These are phyloP conservation scores for Ophiostoma novo-ulmi DNA, from an alignment of 2,329 filamentous ascomycete genomes.

Conservation along the genomic window DNA sequence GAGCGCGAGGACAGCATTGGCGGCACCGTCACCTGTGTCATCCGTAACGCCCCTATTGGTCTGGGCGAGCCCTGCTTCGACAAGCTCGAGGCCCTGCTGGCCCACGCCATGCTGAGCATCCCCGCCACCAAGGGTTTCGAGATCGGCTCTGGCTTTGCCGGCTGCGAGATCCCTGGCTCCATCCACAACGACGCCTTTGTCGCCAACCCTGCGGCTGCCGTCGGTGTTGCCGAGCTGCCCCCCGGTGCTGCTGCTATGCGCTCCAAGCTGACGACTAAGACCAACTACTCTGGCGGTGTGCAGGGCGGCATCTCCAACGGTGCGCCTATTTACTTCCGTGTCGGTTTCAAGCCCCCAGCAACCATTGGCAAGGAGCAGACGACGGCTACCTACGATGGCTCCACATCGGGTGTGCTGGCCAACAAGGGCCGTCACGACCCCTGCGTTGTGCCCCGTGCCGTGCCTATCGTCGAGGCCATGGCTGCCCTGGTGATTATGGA, in stretches of 20 bases:
- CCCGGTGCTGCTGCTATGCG: slow-evolving; percentile 44
- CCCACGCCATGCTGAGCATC: slow-evolving; percentile 91
- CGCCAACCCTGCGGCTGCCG: slow-evolving; percentile 49
- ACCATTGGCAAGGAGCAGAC: slow-evolving; percentile 87
- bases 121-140: slow-evolving; percentile 95
- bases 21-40: slow-evolving; percentile 89
- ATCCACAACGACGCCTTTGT: slow-evolving; percentile 88
- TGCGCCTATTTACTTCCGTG: slow-evolving; percentile 86
- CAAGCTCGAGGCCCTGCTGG: slow-evolving; percentile 87
- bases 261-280: slow-evolving; percentile 73
- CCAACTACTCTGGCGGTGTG: slow-evolving; percentile 91
- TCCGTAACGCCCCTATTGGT: slow-evolving; percentile 76
- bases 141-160: slow-evolving; percentile 86
- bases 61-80: slow-evolving; percentile 93
- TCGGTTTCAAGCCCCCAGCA: slow-evolving; percentile 90
- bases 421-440: slow-evolving; percentile 94
- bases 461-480: slow-evolving; percentile 90
- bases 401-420: slow-evolving; percentile 66
- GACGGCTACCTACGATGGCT: slow-evolving; percentile 73
- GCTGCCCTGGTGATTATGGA: slow-evolving; percentile 83
- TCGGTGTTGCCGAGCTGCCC: slow-evolving; percentile 40
- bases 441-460: slow-evolving; percentile 81
- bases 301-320: slow-evolving; percentile 96
- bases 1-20: slow-evolving; percentile 85
- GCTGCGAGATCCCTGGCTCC: slow-evolving; percentile 81